These are phyloP conservation scores for Fusarium setosum DNA, from an alignment of 2,329 filamentous ascomycete genomes.

Conservation along the genomic window DNA sequence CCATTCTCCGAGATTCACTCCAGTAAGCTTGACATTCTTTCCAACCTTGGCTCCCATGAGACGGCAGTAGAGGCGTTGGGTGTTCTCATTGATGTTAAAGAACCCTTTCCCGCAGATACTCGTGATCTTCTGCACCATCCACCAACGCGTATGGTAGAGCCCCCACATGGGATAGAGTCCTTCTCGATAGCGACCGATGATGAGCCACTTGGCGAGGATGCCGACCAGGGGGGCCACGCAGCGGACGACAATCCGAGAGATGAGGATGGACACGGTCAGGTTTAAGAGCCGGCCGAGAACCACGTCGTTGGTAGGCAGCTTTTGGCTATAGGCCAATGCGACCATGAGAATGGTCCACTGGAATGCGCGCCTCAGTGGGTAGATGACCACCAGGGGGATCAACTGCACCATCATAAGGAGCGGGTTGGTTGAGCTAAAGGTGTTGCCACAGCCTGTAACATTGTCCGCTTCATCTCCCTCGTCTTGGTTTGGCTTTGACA, in stretches of 20 bases:
- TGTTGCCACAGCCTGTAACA: constrained; percentile 51
- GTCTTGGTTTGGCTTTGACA: constrained; percentile 14
- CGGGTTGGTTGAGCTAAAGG: constrained; percentile 61
- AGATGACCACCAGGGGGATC: constrained; percentile 60
- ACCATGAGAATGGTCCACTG: constrained; percentile 66
- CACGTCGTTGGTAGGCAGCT: constrained; percentile 52
- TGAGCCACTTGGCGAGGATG: constrained; percentile 65
- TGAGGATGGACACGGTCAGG: constrained; percentile 57
- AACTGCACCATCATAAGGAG: constrained; percentile 62
- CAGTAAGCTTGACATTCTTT: constrained; percentile 59
- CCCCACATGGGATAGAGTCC: constrained; percentile 71
- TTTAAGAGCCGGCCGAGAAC: constrained; percentile 60
- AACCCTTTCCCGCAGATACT: constrained; percentile 60
- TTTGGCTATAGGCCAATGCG: constrained; percentile 54
- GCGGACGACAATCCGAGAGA: constrained; percentile 54
- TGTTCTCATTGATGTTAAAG: constrained; percentile 54
- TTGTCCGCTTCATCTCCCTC: constrained; percentile 11
- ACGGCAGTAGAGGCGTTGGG: constrained; percentile 58
- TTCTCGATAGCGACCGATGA: constrained; percentile 64
- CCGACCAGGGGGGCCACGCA: constrained; percentile 57
- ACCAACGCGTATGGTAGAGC: constrained; percentile 68
- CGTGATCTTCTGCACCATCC: constrained; percentile 66
- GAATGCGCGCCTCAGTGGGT: constrained; percentile 61
- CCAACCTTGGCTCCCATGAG: constrained; percentile 66
- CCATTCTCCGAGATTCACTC: constrained; percentile 63